Base-by-base conservation (phyloP, 2,329 filamentous ascomycete genomes). In the Colletotrichum noveboracense region DNA sequence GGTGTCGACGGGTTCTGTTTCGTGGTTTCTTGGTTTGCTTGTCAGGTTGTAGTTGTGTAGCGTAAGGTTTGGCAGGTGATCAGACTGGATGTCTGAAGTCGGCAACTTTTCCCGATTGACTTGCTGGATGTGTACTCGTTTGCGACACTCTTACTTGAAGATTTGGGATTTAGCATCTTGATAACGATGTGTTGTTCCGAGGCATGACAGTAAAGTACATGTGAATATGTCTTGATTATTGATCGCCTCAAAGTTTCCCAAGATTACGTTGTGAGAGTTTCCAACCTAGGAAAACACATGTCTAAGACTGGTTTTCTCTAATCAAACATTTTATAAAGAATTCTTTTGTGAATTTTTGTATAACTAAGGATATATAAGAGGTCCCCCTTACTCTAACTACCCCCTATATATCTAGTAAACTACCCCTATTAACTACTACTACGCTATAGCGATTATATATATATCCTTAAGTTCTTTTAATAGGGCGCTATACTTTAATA, bases 261-360 rank as follows among this genome's bases (percentile, higher is more conserved):
- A 4, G 9, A 4, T 0, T 21, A 12, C n/a, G 1, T 3, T 12
- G 10, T 7, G 6, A 48, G 9, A 48, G n/a, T 21, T 21, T n/a
- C n/a, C 43, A 0, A 9, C 6, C 5, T 2, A 48, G 3, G 43
- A 21, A 10, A 43, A n/a, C 5, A 43, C 1, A 0, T 3, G 9
- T 43, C 18, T 43, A 1, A n/a, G 2, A 9, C 18, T 8, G 9
- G 38, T n/a, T 43, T n/a, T 43, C 38, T 43, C 18, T 3, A 43
- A 43, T n/a, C 24, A 24, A 24, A 24, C 24, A 24, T 24, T 24
- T 24, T 24, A 4, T 24, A 4, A 24, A 24, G 24, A 24, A 24
- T 24, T 24, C 24, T 24, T 24, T 24, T 24, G 24, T 24, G 24
- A 24, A 24, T 24, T 24, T 24, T 24, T 24, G 24, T 24, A 24